These are phyloP conservation scores for Gloeophyllum trabeum DNA, from an alignment of 768 basidiomycete genomes.

Conservation along the genomic window DNA sequence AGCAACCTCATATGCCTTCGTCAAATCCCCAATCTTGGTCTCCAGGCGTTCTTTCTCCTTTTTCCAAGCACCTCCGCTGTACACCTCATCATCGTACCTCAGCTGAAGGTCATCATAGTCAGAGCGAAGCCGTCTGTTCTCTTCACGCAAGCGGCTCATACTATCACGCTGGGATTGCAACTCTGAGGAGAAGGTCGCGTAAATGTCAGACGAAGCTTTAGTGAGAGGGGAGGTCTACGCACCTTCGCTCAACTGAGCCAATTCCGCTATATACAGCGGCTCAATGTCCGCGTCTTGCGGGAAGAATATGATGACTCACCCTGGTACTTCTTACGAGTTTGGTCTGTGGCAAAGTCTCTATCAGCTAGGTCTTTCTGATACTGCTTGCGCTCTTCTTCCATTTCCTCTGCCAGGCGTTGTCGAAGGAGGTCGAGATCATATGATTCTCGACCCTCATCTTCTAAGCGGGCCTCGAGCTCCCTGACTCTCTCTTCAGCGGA, in stretches of 20 bases:
- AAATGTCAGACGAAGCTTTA: not conserved
- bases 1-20: slow-evolving; percentile 66
- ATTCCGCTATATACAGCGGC: slow-evolving; percentile 37
- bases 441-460: slow-evolving; percentile 56
- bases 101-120: slow-evolving; percentile 69
- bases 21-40: slow-evolving; percentile 67
- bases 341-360: slow-evolving; percentile 66
- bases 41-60: slow-evolving; percentile 84
- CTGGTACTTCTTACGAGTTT: slow-evolving; percentile 83
- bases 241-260: slow-evolving; percentile 77
- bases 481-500: slow-evolving; percentile 38
- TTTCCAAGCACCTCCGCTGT: slow-evolving; percentile 72
- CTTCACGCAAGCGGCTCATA: slow-evolving; percentile 68
- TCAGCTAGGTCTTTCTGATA: slow-evolving; percentile 75
- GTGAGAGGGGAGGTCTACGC: slow-evolving; percentile 4
- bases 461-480: slow-evolving; percentile 52
- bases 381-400: slow-evolving; percentile 70
- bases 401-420: slow-evolving; percentile 59
- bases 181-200: slow-evolving; percentile 27
- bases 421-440: slow-evolving; percentile 55
- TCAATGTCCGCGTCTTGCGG: slow-evolving; percentile 4
- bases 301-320: slow-evolving; percentile 28
- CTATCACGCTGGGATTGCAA: slow-evolving; percentile 69
- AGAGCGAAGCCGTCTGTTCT: slow-evolving; percentile 66
- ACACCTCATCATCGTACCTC: slow-evolving; percentile 67